These are phyloP conservation scores for Cyberlindnera americana DNA, from an alignment of 805 yeast genomes.

Conservation along the genomic window DNA sequence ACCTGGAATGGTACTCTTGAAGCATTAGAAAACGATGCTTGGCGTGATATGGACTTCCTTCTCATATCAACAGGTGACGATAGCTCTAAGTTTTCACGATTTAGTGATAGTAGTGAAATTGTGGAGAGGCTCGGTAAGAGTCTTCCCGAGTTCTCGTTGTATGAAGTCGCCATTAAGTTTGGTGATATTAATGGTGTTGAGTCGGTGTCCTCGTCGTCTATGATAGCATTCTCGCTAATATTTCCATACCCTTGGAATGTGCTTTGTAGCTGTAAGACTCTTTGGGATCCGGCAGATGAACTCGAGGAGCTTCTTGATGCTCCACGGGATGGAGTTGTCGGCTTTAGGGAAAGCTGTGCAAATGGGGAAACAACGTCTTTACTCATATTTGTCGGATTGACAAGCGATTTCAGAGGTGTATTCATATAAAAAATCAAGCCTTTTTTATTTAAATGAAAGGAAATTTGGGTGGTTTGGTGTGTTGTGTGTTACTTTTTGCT, in stretches of 20 bases:
- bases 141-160: slow-evolving; percentile 9
- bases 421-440: no score
- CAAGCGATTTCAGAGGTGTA: slow-evolving; percentile 4
- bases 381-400: slow-evolving; percentile 5
- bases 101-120: slow-evolving; percentile 25
- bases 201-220: slow-evolving; percentile 19
- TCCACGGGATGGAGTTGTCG: slow-evolving; percentile 7
- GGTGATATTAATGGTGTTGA: slow-evolving; percentile 20
- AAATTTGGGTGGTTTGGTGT: neutral
- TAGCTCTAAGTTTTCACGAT: slow-evolving; percentile 7
- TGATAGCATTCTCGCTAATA: slow-evolving; percentile 19
- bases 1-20: slow-evolving; percentile 12
- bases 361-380: slow-evolving; percentile 12
- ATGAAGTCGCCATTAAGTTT: slow-evolving; percentile 23
- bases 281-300: slow-evolving; percentile 6
- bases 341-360: slow-evolving; percentile 11
- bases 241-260: slow-evolving; percentile 5
- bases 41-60: slow-evolving; percentile 17
- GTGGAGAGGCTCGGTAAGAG: slow-evolving; percentile 23
- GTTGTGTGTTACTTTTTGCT: neutral
- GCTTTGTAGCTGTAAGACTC: slow-evolving; percentile 1
- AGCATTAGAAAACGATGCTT: slow-evolving; percentile 18
- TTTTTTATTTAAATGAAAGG: no score
- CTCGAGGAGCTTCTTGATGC: slow-evolving; percentile 8
- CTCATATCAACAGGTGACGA: slow-evolving; percentile 10